A percentile compares a stretch with the other conserved stretches of the same genome.
Conservation (phyloP, 306 rosid genomes). For the Dalbergia oliveri region DNA sequence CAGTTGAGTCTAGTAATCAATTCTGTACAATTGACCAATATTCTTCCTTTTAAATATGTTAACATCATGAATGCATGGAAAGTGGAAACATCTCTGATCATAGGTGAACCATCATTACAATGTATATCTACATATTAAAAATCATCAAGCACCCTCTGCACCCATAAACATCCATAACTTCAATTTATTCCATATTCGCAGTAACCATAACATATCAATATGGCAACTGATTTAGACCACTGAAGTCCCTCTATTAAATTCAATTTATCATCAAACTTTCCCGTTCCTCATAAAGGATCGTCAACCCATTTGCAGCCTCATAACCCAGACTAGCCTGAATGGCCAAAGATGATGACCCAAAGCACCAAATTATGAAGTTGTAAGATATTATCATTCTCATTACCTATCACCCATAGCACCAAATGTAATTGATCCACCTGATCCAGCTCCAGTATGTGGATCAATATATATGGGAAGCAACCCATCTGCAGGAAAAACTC, state of each 20-base stretch:
- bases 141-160: slow-evolving; percentile 6
- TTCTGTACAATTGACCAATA: background rate
- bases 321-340: background rate
- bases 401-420: slow-evolving; percentile 99
- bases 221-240: slow-evolving; percentile 21
- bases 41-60: slow-evolving; percentile 36
- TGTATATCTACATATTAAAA: slow-evolving; percentile 1
- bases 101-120: slow-evolving; percentile 24
- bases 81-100: background rate
- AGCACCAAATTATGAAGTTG: slow-evolving; percentile 1
- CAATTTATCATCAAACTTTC: slow-evolving; percentile 6
- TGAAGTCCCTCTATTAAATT: slow-evolving; percentile 18
- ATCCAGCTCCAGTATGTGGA: slow-evolving; percentile 67
- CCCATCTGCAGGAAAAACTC: slow-evolving; percentile 82
- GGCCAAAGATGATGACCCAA: slow-evolving; percentile 5
- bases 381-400: slow-evolving; percentile 28
- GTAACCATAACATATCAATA: slow-evolving; percentile 22
- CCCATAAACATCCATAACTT: slow-evolving; percentile 25
- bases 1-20: slow-evolving; percentile 26
- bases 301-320: slow-evolving; percentile 15
- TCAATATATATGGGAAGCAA: slow-evolving; percentile 85
- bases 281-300: background rate
- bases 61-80: slow-evolving; percentile 18
- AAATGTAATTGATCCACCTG: slow-evolving; percentile 77
- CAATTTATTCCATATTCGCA: slow-evolving; percentile 17